phyloP scores from a whole-genome alignment of 23 red algal genomes.

The Cyanidiococcus yangmingshanensis region DNA sequence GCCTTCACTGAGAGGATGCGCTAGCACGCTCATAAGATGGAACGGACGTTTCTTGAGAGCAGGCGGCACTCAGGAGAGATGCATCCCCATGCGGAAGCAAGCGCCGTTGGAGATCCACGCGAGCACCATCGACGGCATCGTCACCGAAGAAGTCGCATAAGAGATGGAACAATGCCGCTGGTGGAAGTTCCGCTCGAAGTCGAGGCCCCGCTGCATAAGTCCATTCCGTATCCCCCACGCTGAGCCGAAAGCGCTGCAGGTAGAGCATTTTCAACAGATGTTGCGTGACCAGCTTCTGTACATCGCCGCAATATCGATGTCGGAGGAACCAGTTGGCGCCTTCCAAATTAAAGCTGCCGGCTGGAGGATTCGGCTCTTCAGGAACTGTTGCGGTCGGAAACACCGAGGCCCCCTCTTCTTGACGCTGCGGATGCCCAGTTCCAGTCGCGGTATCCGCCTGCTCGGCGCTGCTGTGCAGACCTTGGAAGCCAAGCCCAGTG shows the following conservation, averaged over 20 bases:
- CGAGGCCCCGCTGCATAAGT: constrained; percentile 1
- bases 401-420: not conserved
- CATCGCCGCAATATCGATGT: not conserved
- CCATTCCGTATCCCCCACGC: not conserved
- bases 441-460: not conserved
- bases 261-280: not conserved
- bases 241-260: constrained; percentile 5
- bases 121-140: not conserved
- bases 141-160: constrained; percentile 7
- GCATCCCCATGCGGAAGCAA: not conserved
- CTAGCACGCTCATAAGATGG: too few relatives aligned
- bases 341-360: not conserved
- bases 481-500: not conserved
- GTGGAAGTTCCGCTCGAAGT: constrained; percentile 1
- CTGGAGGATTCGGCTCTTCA: not conserved
- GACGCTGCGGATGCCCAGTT: not conserved
- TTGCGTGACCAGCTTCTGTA: not conserved
- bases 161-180: not conserved
- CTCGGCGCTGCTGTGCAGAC: not conserved
- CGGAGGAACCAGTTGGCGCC: not conserved
- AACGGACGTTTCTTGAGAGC: too few relatives aligned
- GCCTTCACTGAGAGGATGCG: too few relatives aligned
- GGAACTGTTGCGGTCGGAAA: not conserved
- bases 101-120: not conserved
- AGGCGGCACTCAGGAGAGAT: too few relatives aligned